Conservation (phyloP, 139 green algal species). For the Micractinium sp. region DNA sequence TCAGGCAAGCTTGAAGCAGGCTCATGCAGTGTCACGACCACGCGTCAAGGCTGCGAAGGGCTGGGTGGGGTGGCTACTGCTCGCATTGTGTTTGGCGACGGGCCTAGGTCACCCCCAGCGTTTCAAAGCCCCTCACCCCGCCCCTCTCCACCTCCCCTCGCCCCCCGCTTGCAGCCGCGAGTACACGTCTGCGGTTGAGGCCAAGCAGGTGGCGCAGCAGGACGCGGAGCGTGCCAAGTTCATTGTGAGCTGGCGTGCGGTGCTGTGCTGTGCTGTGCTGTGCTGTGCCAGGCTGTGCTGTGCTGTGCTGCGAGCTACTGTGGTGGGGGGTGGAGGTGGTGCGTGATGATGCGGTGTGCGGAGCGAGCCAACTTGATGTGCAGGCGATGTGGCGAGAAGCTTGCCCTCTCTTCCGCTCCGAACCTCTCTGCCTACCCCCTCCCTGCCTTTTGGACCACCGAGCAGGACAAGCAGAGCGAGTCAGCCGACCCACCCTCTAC, state of each 20-base stretch:
- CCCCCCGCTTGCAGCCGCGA: constrained; percentile 72
- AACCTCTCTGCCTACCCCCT: too few relatives aligned
- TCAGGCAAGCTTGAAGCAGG: constrained; percentile 49
- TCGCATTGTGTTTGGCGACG: background rate
- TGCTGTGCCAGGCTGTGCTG: background rate
- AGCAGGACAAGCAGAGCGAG: too few relatives aligned
- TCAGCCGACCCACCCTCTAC: too few relatives aligned
- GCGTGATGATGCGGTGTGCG: too few relatives aligned
- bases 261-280: background rate
- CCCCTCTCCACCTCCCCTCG: background rate
- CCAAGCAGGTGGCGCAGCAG: constrained; percentile 99
- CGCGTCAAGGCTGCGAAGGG: too few relatives aligned
- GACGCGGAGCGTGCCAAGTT: constrained; percentile 98
- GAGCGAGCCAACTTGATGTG: too few relatives aligned
- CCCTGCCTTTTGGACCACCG: too few relatives aligned
- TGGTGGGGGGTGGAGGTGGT: background rate
- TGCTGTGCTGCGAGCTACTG: background rate
- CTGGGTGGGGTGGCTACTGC: background rate
- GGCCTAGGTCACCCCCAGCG: background rate
- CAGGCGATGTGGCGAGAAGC: too few relatives aligned
- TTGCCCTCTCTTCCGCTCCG: too few relatives aligned
- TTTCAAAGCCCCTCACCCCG: background rate
- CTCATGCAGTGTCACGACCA: too few relatives aligned
- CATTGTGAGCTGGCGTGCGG: constrained; percentile 64
- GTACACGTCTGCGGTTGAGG: constrained; percentile 97